Conservation (phyloP, 176 grass and related monocot species). For the Tillandsia fasciculata region DNA sequence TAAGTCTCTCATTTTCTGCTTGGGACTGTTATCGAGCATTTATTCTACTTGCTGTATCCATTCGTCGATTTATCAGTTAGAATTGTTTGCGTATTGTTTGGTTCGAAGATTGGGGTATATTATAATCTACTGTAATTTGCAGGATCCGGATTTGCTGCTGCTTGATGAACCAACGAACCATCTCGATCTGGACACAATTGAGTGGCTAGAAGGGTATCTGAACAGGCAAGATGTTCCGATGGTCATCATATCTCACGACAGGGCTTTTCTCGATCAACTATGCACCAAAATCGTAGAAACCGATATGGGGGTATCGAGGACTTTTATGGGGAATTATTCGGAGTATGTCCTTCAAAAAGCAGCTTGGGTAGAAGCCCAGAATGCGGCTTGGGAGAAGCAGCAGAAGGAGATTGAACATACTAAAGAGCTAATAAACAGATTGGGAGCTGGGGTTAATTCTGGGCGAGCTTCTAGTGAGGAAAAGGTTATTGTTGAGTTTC, state of each 20-base stretch:
- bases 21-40: no score
- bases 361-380: constrained; percentile 56
- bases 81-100: no score
- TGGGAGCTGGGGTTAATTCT: constrained; percentile 81
- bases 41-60: no score
- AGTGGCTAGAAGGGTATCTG: constrained; percentile 91
- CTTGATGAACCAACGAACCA: constrained; percentile 98
- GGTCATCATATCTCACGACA: constrained; percentile 98
- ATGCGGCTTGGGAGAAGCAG: constrained; percentile 91
- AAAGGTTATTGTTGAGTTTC: constrained; percentile 43
- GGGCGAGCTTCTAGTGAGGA: constrained; percentile 94
- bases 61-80: no score
- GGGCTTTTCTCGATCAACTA: constrained; percentile 85
- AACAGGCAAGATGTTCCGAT: constrained; percentile 79
- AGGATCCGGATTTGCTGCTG: constrained; percentile 91
- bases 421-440: constrained; percentile 86
- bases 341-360: constrained; percentile 73
- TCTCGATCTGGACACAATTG: constrained; percentile 88
- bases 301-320: constrained; percentile 87
- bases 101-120: background rate
- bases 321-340: constrained; percentile 87
- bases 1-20: no score
- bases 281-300: constrained; percentile 94
- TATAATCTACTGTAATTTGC: constrained; percentile 11
- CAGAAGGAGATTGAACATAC: constrained; percentile 94